Conservation (phyloP, 495 filamentous ascomycete species). For the Hypoxylon perforatum region DNA sequence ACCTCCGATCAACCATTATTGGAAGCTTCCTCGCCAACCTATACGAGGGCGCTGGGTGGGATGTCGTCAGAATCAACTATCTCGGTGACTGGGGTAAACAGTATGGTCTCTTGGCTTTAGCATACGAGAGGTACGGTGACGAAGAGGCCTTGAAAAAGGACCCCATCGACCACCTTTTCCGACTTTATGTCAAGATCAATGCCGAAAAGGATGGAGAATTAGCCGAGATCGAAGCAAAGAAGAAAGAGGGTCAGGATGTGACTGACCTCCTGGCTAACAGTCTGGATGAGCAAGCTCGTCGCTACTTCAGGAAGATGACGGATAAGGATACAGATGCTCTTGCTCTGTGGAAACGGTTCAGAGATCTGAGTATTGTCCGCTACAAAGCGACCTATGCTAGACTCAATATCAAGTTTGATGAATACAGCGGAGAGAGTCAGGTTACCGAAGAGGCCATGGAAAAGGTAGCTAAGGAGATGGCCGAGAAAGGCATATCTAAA, state of each 20-base stretch:
- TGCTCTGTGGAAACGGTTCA: conserved; percentile 85
- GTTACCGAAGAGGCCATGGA: conserved; percentile 87
- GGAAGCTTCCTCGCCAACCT: conserved; percentile 72
- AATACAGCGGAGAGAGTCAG: conserved; percentile 95
- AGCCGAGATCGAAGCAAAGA: conserved; percentile 59
- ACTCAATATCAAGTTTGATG: conserved; percentile 92
- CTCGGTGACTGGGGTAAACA: conserved; percentile 77
- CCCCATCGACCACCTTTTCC: conserved; percentile 72
- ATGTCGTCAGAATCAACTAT: conserved; percentile 72
- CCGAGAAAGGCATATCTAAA: conserved; percentile 77
- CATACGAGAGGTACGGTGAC: conserved; percentile 68
- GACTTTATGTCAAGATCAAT: conserved; percentile 73
- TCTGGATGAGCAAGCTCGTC: conserved; percentile 70
- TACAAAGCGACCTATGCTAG: conserved; percentile 82
- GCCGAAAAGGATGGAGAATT: conserved; percentile 66
- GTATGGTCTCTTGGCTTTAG: conserved; percentile 70
- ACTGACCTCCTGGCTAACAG: conserved; percentile 61
- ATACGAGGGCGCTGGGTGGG: conserved; percentile 69
- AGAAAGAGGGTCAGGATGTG: conserved; percentile 62
- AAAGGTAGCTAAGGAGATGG: conserved; percentile 69
- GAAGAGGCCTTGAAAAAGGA: conserved; percentile 66
- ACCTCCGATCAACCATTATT: conserved; percentile 74
- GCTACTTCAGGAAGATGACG: conserved; percentile 94
- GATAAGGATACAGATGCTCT: conserved; percentile 80
- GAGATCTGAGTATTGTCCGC: conserved; percentile 86